Base-by-base conservation (phyloP, 2,329 filamentous ascomycete genomes). In the Aspergillus sclerotialis region DNA sequence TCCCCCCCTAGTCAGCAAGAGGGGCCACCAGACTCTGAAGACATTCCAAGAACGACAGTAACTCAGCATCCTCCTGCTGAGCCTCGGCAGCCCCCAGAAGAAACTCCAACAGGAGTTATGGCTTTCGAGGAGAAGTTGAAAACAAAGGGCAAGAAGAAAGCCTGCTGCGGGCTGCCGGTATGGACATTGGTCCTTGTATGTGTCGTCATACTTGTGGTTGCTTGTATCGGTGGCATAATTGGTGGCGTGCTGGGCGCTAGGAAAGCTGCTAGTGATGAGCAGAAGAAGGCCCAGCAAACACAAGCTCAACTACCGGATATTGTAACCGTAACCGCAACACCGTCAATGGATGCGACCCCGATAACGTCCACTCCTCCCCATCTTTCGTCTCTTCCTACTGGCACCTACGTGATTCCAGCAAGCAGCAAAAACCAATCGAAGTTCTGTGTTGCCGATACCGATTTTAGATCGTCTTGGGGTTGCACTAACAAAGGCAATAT, bases 221-320 rank as follows among this genome's bases (percentile, higher is more conserved):
- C 65, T 19, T 61, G 70, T 17, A 60, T 75, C 28, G 73, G 72
- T 33, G 72, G 69, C 35, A 67, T 70, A 5, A 68, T 76, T 46
- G 73, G 73, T 4, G 71, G 70, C 24, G 58, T 75, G 15, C 49
- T 75, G 33, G 68, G 67, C 10, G 70, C 68, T 24, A 58, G 54
- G 35, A 58, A 55, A 42, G 60, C 54, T 5, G 53, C 54, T 17
- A 50, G 48, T 28, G 47, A 52, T 33, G 48, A 47, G 16, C 44
- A 41, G 32, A 37, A 50, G 37, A 49, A 49, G 11, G 38, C 42
- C 5, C 38, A 29, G 7, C 19, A 23, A 10, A 10, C 7, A 23
- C 6, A 23, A 7, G 19, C 6, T 6, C 6, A 6, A 7, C 42
- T 45, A 14, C 52, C 46, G 18, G 46, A 50, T 37, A 60, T 64